Base-by-base conservation (phyloP, 2,329 filamentous ascomycete genomes). In the Fusarium nanum region DNA sequence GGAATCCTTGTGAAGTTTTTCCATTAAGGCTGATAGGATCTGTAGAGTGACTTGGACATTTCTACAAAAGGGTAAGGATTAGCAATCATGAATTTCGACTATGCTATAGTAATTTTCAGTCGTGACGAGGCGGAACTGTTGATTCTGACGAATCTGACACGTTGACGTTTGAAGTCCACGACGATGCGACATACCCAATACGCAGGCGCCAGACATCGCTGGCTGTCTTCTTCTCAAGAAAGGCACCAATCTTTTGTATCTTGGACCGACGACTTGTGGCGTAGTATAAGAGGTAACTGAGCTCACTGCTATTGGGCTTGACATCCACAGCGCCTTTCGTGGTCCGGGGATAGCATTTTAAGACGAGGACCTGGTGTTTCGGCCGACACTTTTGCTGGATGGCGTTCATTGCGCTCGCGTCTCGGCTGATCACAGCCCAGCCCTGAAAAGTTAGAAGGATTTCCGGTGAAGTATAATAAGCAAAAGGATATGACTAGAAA, bases 241-340 rank as follows among this genome's bases (percentile, higher is more conserved):
- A 99, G 74, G 90, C 90, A 80, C 93, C 94, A 73, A 99, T 94
- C 83, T 99, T 99, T 77, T 96, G 93, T 75, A 98, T 90, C 86
- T 98, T 99, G 81, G 93, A 95, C 71, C 93, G 91, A 65, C 95
- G 93, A 74, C 94, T 97, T 78, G 93, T 97, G 67, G 93, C 94
- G 84, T 99, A 98, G 86, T 97, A 98, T 57, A 98, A 89, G 71
- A 99, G 88, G 79, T 98, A 98, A 81, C 93, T 97, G 69, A 99
- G 89, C 85, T 99, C 96, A 82, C 93, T 97, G 72, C 93, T 93
- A 82, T 98, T 98, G 46, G 96, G 94, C 82, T 95, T 97, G 77
- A 97, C 93, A 76, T 97, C 93, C 78, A 94, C 92, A 68, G 93
- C 91, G 54, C 93, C 93, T 83, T 98, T 98, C 71, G 93, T 93